Percentiles rank a stretch among this genome's conserved stretches.
Conservation (phyloP, 2,329 filamentous ascomycete species). For the Hymenoscyphus albidus region DNA sequence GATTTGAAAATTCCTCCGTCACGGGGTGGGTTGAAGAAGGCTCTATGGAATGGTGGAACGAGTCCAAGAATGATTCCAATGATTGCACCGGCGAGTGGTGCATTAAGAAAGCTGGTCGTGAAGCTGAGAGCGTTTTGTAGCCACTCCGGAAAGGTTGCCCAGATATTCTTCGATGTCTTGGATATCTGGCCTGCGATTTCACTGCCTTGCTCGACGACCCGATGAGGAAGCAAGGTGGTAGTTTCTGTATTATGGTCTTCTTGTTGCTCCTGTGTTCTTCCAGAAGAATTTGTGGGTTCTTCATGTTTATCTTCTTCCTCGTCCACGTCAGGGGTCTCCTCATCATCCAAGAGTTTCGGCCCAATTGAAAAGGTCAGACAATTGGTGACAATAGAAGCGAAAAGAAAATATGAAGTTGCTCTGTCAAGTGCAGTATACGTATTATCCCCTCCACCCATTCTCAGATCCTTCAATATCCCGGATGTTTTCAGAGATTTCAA, state of each 20-base stretch:
- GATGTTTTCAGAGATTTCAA: slow-evolving; percentile 40
- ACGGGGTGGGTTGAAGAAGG: slow-evolving; percentile 55
- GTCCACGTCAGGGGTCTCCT: slow-evolving; percentile 29
- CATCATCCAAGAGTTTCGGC: slow-evolving; percentile 49
- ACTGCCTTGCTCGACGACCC: slow-evolving; percentile 7
- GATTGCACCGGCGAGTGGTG: slow-evolving; percentile 56
- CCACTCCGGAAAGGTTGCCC: neutral
- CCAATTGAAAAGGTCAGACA: slow-evolving; percentile 61
- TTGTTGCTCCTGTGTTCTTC: slow-evolving; percentile 26
- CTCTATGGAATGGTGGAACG: slow-evolving; percentile 52
- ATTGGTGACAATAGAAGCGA: slow-evolving; percentile 60
- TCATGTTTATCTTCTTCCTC: slow-evolving; percentile 20
- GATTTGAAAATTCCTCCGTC: slow-evolving; percentile 62
- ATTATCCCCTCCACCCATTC: slow-evolving; percentile 39
- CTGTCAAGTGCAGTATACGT: slow-evolving; percentile 48
- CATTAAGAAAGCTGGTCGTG: slow-evolving; percentile 50
- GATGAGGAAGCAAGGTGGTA: slow-evolving; percentile 22
- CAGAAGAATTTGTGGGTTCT: slow-evolving; percentile 26
- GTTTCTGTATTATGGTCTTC: slow-evolving; percentile 24
- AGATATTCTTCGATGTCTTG: neutral
- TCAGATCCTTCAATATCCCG: slow-evolving; percentile 51
- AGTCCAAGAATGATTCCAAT: slow-evolving; percentile 57
- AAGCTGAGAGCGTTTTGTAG: slow-evolving; percentile 33
- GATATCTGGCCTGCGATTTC: neutral
- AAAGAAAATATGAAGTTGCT: slow-evolving; percentile 61